Conservation (phyloP, 805 yeast species). For the Brettanomyces nanus region DNA sequence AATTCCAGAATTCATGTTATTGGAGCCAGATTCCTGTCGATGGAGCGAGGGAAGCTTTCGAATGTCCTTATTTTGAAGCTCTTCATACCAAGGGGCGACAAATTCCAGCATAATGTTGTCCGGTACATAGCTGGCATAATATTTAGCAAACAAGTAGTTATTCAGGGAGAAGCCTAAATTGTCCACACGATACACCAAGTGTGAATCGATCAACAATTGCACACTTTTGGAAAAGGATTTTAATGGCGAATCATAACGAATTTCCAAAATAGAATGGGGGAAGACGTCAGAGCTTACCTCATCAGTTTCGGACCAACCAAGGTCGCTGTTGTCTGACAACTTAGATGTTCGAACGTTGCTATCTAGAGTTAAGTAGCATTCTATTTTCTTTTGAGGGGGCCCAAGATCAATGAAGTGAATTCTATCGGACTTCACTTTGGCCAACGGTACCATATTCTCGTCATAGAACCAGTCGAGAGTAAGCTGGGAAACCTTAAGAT, state of each 20-base stretch:
- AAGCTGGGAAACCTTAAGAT: constrained; percentile 25
- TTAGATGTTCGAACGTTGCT: constrained; percentile 15
- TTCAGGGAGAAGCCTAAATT: constrained; percentile 25
- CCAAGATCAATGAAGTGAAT: constrained; percentile 20
- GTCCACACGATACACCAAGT: constrained; percentile 40
- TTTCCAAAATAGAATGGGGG: constrained; percentile 42
- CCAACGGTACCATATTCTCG: constrained; percentile 21
- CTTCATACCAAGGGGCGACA: constrained; percentile 27
- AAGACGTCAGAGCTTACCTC: constrained; percentile 18
- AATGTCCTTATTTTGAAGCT: constrained; percentile 27
- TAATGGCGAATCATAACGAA: constrained; percentile 35
- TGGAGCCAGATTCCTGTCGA: constrained; percentile 1
- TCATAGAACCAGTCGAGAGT: constrained; percentile 26
- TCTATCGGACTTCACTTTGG: constrained; percentile 18
- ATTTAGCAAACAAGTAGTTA: constrained; percentile 23
- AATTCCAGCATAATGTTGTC: constrained; percentile 19
- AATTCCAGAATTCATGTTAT: constrained; percentile 16
- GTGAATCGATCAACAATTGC: constrained; percentile 34
- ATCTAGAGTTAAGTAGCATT: constrained; percentile 26
- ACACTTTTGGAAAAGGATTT: constrained; percentile 29
- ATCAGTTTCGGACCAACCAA: constrained; percentile 10
- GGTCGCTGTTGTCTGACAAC: constrained; percentile 2
- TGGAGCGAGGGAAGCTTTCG: constrained; percentile 33
- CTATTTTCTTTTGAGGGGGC: constrained; percentile 12
- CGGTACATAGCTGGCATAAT: constrained; percentile 12